A percentile compares a stretch with the other conserved stretches of the same genome.
Evolutionary conservation across 2,329 filamentous ascomycete species (phyloP).

Genomic region (Clonostachys solani): DNA sequence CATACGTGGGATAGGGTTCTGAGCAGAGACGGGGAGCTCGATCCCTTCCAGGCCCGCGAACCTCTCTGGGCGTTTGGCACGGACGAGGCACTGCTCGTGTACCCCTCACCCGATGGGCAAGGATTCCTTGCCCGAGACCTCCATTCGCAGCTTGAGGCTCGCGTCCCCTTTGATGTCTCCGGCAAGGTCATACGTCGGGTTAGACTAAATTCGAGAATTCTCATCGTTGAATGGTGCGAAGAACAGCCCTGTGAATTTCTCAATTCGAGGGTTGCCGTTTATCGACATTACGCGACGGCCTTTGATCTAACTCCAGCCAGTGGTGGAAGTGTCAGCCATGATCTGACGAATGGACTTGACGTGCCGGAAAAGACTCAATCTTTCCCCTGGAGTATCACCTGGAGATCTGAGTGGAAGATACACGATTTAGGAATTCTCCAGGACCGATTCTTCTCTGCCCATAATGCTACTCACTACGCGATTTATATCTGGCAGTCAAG

Average conservation of each 20-base stretch:
- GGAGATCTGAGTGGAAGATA: conserved; percentile 57
- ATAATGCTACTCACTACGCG: conserved; percentile 55
- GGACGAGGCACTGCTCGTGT: conserved; percentile 51
- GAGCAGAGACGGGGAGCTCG: conserved; percentile 29
- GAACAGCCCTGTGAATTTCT: conserved; percentile 42
- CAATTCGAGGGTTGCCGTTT: conserved; percentile 44
- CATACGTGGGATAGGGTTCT: conserved; percentile 40
- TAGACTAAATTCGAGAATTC: conserved; percentile 40
- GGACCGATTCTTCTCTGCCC: conserved; percentile 59
- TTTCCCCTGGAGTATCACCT: conserved; percentile 33
- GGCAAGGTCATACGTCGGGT: conserved; percentile 49
- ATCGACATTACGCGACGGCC: conserved; percentile 56
- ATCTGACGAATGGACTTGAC: no score
- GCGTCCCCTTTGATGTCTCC: conserved; percentile 44
- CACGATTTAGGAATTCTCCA: conserved; percentile 50
- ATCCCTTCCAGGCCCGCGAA: conserved; percentile 39
- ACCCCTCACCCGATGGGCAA: conserved; percentile 24
- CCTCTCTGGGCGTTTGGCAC: conserved; percentile 49
- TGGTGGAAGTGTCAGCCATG: not conserved
- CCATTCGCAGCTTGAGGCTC: conserved; percentile 29
- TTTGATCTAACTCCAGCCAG: conserved; percentile 31
- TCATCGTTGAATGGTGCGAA: conserved; percentile 63
- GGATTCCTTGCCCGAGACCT: conserved; percentile 46
- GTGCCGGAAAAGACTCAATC: not conserved
- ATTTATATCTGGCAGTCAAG: conserved; percentile 60